Evolutionary conservation across 805 yeast genomes (phyloP).

Genomic region (Nakazawaea wickerhamii): DNA sequence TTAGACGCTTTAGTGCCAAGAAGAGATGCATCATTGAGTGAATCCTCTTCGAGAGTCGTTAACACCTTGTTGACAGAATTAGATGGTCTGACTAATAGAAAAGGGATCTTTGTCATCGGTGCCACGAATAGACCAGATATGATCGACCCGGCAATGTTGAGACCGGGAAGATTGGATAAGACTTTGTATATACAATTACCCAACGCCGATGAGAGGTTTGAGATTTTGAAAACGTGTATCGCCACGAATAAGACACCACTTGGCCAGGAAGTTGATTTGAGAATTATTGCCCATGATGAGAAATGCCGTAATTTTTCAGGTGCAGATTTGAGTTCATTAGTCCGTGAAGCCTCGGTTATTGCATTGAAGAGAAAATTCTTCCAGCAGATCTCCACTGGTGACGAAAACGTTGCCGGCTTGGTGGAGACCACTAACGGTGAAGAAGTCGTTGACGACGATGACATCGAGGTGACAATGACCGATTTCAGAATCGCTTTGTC

Average conservation of each 20-base stretch:
- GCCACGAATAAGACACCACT: conserved; percentile 73
- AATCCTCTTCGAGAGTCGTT: conserved; percentile 88
- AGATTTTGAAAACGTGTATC: conserved; percentile 75
- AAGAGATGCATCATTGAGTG: conserved; percentile 83
- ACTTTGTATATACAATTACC: conserved; percentile 90
- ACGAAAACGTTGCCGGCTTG: conserved; percentile 38
- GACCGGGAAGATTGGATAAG: conserved; percentile 95
- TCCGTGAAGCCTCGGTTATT: conserved; percentile 88
- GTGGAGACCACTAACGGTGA: conserved; percentile 35
- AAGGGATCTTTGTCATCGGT: conserved; percentile 91
- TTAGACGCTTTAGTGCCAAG: conserved; percentile 94
- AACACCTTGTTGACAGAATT: conserved; percentile 90
- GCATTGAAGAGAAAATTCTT: conserved; percentile 78
- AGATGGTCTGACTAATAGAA: conserved; percentile 89
- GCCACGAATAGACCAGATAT: conserved; percentile 98
- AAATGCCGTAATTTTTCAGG: conserved; percentile 90
- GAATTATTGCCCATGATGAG: conserved; percentile 60
- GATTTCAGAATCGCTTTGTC: conserved; percentile 72
- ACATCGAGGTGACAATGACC: conserved; percentile 48
- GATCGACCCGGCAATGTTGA: conserved; percentile 96
- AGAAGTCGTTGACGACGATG: conserved; percentile 20
- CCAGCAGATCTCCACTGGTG: conserved; percentile 39
- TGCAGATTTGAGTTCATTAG: conserved; percentile 90
- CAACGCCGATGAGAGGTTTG: conserved; percentile 66
- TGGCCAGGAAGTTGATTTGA: conserved; percentile 53